Base-by-base conservation (phyloP, 768 basidiomycete species). In the Tephrocybe sp. region DNA sequence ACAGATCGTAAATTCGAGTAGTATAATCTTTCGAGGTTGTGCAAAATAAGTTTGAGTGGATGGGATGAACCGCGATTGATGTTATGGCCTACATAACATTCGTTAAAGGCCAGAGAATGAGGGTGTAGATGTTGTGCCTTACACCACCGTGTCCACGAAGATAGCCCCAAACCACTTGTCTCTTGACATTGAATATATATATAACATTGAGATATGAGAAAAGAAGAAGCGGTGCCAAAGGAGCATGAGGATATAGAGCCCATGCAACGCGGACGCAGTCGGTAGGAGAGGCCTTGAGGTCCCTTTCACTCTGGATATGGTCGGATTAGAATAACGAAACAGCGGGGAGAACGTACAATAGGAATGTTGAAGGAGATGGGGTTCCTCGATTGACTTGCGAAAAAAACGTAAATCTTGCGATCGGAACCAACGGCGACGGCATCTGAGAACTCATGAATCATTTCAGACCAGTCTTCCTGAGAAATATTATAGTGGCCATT, bases 121-220 rank as follows among this genome's bases (percentile, higher is more conserved):
- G 18, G 30, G 30, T 33, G 50, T 45, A 34, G 12, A n/a, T 46
- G 28, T 26, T 39, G 25, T 42, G n/a, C 68, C 82, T 69, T 68
- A 88, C 88, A 32, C 84, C 85, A 18, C 88, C 88, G 62, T 90
- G 88, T 2, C 86, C 88, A 33, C 84, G 79, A 34, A 87, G 68
- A 54, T 68, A 72, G 6, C 83, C 76, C 2, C 76, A 50, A 4
- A 83, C 53, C 3, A 62, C 60, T 34, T 69, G 68, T 17, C 62
- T 66, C 45, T 65, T 66, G 9, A 78, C 67, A 56, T 84, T 74
- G 60, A 81, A 75, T 14, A 88, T 69, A 60, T 83, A 83, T 18
- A 90, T 55, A 18, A 85, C 57, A 48, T 78, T 79, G 33, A 74
- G 72, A 25, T 73, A 67, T 8, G 84, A 74, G 53, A 85, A 77